phyloP scores from a whole-genome alignment of 148 eudicot genomes.

The Rhododendron vialii region DNA sequence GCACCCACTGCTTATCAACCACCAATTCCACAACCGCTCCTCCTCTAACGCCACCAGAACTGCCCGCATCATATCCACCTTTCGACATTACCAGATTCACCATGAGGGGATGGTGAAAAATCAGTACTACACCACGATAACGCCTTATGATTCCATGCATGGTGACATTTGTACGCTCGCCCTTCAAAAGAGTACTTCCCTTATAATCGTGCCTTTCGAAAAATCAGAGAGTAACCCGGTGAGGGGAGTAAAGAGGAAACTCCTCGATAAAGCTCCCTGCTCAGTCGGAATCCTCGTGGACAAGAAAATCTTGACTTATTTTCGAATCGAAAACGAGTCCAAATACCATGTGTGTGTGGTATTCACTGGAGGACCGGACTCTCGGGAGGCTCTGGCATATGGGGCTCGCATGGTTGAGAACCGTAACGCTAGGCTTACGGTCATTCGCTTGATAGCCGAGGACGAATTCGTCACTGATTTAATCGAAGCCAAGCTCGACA shows the following conservation, averaged over 20 bases:
- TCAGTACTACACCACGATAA: not conserved
- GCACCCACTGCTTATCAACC: constrained; percentile 5
- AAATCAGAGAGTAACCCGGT: not conserved
- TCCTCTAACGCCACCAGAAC: not conserved
- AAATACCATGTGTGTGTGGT: not conserved
- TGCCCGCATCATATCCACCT: not conserved
- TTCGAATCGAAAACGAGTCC: too few species aligned
- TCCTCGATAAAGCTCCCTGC: not conserved
- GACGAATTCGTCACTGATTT: not conserved
- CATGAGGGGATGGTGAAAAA: not conserved
- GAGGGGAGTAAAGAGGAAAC: not conserved
- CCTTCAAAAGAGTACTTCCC: not conserved
- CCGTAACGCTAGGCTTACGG: not conserved
- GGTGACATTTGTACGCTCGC: not conserved
- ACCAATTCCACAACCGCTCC: not conserved
- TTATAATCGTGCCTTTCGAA: not conserved
- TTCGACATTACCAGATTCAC: not conserved
- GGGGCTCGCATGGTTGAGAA: not conserved
- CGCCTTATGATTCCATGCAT: constrained; percentile 6
- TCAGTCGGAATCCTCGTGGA: constrained; percentile 1
- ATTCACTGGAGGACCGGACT: not conserved
- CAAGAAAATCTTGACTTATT: not conserved
- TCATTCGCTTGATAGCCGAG: not conserved
- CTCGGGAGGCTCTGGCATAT: constrained; percentile 3
- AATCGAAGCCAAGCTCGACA: not conserved